phyloP scores from a whole-genome alignment of 306 rosid genomes.

The Vigna angularis region DNA sequence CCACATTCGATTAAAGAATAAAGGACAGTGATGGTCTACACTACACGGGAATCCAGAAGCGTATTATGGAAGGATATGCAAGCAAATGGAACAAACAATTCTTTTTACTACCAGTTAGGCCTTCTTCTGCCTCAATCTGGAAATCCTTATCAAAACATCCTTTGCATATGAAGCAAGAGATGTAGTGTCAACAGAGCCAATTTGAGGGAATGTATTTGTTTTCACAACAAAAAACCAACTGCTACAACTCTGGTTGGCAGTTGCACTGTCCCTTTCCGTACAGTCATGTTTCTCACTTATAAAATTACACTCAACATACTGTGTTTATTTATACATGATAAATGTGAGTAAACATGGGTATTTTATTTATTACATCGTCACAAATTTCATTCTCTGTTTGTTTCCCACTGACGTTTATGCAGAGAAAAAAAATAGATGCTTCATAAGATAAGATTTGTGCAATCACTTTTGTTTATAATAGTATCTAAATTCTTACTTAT shows the following conservation, averaged over 20 bases:
- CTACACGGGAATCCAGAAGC: constrained; percentile 1
- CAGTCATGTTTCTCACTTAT: neutral
- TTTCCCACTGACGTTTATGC: no score
- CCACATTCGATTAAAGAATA: constrained; percentile 42
- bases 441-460: no score
- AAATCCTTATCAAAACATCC: constrained; percentile 41
- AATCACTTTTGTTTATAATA: no score
- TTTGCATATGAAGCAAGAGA: constrained; percentile 16
- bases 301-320: neutral
- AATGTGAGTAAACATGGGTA: neutral
- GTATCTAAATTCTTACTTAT: no score
- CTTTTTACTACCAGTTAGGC: neutral
- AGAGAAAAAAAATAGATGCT: no score
- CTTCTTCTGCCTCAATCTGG: constrained; percentile 43
- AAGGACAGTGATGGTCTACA: constrained; percentile 33
- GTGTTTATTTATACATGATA: neutral
- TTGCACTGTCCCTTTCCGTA: neutral
- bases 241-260: no score
- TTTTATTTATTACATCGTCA: no score
- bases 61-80: constrained; percentile 4
- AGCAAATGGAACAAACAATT: constrained; percentile 28
- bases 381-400: no score
- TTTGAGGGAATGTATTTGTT: no score
- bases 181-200: constrained; percentile 11
- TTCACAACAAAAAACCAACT: no score